phyloP scores from a whole-genome alignment of 129 eudicot genomes.

The Ambrosia trifida region DNA sequence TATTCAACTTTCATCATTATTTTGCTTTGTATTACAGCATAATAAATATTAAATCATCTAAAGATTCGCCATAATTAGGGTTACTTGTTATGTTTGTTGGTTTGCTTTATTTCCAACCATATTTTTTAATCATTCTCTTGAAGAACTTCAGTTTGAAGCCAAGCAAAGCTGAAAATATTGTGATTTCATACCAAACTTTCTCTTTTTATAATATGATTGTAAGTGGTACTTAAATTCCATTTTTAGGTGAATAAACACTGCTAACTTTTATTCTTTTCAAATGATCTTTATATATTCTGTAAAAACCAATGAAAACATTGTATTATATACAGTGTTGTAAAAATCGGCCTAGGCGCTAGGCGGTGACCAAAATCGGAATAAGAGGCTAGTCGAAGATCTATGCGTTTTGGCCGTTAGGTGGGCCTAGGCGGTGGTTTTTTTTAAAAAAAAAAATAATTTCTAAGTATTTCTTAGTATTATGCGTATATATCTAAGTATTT shows the following conservation, averaged over 20 bases:
- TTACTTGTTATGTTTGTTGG: not conserved
- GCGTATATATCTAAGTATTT: too few relatives aligned
- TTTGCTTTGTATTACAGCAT: not conserved
- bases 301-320: not conserved
- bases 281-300: not conserved
- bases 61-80: not conserved
- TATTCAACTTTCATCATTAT: not conserved
- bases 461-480: too few relatives aligned
- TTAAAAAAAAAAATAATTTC: too few relatives aligned
- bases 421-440: too few relatives aligned
- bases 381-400: too few relatives aligned
- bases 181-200: not conserved
- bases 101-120: constrained; percentile 2
- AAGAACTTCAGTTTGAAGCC: constrained; percentile 6
- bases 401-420: too few relatives aligned
- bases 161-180: not conserved
- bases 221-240: not conserved
- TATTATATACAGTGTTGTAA: too few relatives aligned
- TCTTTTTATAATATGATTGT: not conserved
- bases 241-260: not conserved
- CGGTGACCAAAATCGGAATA: too few relatives aligned
- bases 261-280: not conserved
- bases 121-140: not conserved
- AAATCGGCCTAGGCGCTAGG: too few relatives aligned
- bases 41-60: not conserved